These are phyloP conservation scores for Mycosarcoma mackinlayi DNA, from an alignment of 1,284 basidiomycete genomes.

Conservation along the genomic window DNA sequence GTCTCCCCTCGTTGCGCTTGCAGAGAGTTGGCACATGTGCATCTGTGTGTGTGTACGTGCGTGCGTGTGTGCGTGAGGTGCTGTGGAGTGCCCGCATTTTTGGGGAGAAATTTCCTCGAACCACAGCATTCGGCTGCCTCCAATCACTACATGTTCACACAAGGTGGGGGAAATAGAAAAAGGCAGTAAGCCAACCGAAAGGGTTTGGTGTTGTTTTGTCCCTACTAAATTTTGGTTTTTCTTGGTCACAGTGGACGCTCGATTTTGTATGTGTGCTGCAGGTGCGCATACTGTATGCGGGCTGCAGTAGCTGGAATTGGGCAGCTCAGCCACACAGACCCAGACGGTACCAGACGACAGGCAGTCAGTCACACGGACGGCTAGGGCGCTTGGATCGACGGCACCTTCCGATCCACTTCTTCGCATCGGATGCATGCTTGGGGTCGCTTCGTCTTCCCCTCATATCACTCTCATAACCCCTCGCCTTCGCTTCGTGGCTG, in stretches of 20 bases:
- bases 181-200: too few species aligned
- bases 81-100: slow-evolving; percentile 3
- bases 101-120: background rate
- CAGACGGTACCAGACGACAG: background rate
- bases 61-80: too few species aligned
- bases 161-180: too few species aligned
- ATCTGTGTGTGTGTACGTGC: too few species aligned
- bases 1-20: too few species aligned
- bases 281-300: background rate
- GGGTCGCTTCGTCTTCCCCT: background rate
- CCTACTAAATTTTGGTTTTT: too few species aligned
- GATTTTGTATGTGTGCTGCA: background rate
- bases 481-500: background rate
- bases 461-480: background rate
- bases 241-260: too few species aligned
- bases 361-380: too few species aligned
- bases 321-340: background rate
- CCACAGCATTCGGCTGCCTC: background rate
- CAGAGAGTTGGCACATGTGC: too few species aligned
- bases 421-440: background rate
- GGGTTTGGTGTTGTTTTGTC: too few species aligned
- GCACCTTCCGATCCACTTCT: slow-evolving; percentile 1
- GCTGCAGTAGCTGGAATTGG: background rate
- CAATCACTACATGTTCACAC: background rate
- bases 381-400: too few species aligned